A percentile compares a stretch with the other conserved stretches of the same genome.
Evolutionary conservation across 2,329 filamentous ascomycete genomes (phyloP).

Genomic region (Elsinoe ampelina): DNA sequence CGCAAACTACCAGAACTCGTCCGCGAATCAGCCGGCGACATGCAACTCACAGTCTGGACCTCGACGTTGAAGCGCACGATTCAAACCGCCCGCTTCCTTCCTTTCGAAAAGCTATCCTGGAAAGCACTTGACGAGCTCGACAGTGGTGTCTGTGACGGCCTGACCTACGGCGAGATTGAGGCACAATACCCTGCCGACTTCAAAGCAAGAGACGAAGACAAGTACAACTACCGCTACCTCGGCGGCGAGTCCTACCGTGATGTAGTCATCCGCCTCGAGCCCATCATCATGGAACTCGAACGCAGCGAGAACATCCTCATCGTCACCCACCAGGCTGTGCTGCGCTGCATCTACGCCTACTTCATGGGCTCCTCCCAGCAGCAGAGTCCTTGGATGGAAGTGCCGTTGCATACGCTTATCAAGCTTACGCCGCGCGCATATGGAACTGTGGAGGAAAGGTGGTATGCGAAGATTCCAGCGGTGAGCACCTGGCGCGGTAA

Average conservation of each 20-base stretch:
- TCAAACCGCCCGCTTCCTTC: slow-evolving; percentile 77
- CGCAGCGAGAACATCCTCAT: slow-evolving; percentile 94
- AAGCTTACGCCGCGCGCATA: slow-evolving; percentile 93
- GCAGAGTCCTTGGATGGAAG: slow-evolving; percentile 95
- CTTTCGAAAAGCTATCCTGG: slow-evolving; percentile 95
- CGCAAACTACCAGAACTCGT: slow-evolving; percentile 76
- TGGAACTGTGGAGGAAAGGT: slow-evolving; percentile 79
- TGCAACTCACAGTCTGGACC: slow-evolving; percentile 63
- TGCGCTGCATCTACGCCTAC: slow-evolving; percentile 96
- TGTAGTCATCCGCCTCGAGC: slow-evolving; percentile 92
- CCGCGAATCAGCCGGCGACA: slow-evolving; percentile 72
- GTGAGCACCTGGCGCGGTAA: slow-evolving; percentile 96
- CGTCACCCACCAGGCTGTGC: slow-evolving; percentile 92
- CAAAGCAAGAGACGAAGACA: slow-evolving; percentile 88
- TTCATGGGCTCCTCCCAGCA: slow-evolving; percentile 97
- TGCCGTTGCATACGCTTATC: slow-evolving; percentile 90
- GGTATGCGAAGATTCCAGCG: slow-evolving; percentile 84
- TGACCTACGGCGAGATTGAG: slow-evolving; percentile 94
- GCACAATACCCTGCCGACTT: slow-evolving; percentile 90
- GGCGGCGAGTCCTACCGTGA: slow-evolving; percentile 94
- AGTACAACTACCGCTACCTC: slow-evolving; percentile 98
- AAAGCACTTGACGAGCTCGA: slow-evolving; percentile 97
- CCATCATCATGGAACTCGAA: slow-evolving; percentile 99
- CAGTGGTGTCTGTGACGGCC: slow-evolving; percentile 88
- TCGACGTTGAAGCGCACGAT: slow-evolving; percentile 77